Evolutionary conservation across 768 basidiomycete species (phyloP), one percentile per base, ranked within the genome.

Genomic region (Russula sp.): DNA sequence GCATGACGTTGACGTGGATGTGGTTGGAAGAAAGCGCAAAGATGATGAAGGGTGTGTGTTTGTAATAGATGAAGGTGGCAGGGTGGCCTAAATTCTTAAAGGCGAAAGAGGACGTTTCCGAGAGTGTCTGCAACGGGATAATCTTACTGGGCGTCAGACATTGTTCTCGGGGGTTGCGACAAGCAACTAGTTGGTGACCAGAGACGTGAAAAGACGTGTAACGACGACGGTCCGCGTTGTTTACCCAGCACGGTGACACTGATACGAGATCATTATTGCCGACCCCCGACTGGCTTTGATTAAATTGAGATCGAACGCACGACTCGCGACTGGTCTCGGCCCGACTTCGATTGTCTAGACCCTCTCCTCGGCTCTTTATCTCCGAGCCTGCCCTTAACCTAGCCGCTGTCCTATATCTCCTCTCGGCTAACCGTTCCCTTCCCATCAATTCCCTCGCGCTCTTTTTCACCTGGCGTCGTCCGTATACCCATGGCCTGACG

Each of bases 1-100:
- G 80, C 88, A 89, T 89, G 30, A 18, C 36, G 42, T 36, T 59
- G 30, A 62, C 10, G 48, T 52, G 57, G 65, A 46, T 44, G 65
- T 36, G 40, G 32, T 46, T 44, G 30, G 57, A 64, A 60, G 42
- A 64, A 56, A 64, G 62, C 62, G 63, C 55, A 58, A 64, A 36
- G n/a, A 49, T 42, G 24, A 56, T 53, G 63, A 52, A 57, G 55
- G 62, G 65, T 36, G 65, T 62, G 63, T 40, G 65, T 64, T 54
- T 56, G 49, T 61, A 63, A 66, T 62, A 57, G 61, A 42, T 36
- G 38, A 32, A 48, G 46, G 28, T 20, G 20, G 34, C 32, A 28
- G 28, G 44, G 53, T 28, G 53, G 53, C 44, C 30, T 44, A 51
- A 38, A 44, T 59, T 59, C 44, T 64, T n/a, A 54, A 55, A 58